Base-by-base conservation (phyloP, 306 rosid species). In the Pueraria montana region DNA sequence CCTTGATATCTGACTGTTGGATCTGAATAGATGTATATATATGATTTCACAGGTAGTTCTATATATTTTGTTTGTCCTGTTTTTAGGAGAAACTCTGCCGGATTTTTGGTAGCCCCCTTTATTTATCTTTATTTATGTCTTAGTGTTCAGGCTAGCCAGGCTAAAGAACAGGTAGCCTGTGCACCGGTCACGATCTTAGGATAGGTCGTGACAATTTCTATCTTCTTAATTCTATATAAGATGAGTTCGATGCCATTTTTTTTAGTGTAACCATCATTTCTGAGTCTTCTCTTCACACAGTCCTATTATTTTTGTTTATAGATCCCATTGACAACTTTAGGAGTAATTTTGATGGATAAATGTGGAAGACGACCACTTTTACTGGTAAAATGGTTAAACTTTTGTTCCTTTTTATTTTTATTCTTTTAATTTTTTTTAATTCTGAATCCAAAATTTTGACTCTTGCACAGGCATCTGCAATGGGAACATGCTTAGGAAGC, bases 251-350 rank as follows among this genome's bases (percentile, higher is more conserved):
- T 32, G 46, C 23, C 71, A 32, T 34, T 17, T 12, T 17, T n/a
- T 14, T n/a, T 13, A 62, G 7, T 48, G 88, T 91, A 27, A 61
- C 80, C 75, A 90, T 91, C 84, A 85, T 91, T 78, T 93, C 88
- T 14, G 91, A 91, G 87, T 93, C 94, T 38, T 93, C 92, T 26
- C 96, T 95, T 49, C 89, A 91, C 36, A 46, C n/a, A 46, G 21
- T 64, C 21, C 6, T 4, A 4, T 78, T 3, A 30, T 63, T 78
- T 46, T 16, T 53, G 53, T 74, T 26, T 42, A 45, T 77, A 91
- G 92, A 55, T 91, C 72, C 90, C 95, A 46, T 82, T 83, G 89
- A 74, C 89, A 3, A 79, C 81, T 72, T 69, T 89, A 64, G 89
- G 91, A 3, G 91, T n/a, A n/a, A n/a, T n/a, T n/a, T 74, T 88